Evolutionary conservation across 2,329 filamentous ascomycete species (phyloP), one percentile per base, ranked within the genome.

Genomic region (Verticillium longisporum): DNA sequence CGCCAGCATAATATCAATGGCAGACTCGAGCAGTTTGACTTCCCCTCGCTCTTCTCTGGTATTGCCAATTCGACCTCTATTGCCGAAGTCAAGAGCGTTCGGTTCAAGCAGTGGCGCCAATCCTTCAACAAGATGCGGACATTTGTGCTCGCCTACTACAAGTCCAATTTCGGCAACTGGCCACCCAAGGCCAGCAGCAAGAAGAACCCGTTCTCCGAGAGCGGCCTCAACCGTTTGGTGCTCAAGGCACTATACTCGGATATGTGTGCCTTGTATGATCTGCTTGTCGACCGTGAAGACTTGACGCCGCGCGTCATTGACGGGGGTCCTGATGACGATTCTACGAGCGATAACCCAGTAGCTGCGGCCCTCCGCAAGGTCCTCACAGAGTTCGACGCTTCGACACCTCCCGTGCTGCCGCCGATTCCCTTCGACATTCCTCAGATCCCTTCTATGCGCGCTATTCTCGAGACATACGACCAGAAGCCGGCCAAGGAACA

Each of bases 371-470:
- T 98, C 55, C 87, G 94, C 60, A 88, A 87, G 64, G 84, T 97
- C 13, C 81, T 97, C 65, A 88, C 85, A 66, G 94, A 98, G 74
- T 97, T 92, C 69, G 95, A 99, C 71, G 86, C 89, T 62, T 94
- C 90, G 9, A 91, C 88, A 14, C 92, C 94, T 1, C 95, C 95
- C 0, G 92, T 98, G 0, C 85, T 94, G 62, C 95, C 95, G 0
- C 92, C 94, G 0, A 87, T 98, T 60, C 94, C 95, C 0, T 98
- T 94, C 69, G 94, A 98, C 71, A 80, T 91, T 4, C 94, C 95
- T 2, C 83, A 88, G 65, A 75, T 96, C 31, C 94, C 94, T 0
- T 83, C 82, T 1, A 82, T 96, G 68, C 80, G 82, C 36, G 79
- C 85, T 1, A 81, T 92, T 18, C 81, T 88, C 61, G 81, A 85